Base-by-base conservation (phyloP, 2,329 filamentous ascomycete genomes). In the Cercospora janseana region DNA sequence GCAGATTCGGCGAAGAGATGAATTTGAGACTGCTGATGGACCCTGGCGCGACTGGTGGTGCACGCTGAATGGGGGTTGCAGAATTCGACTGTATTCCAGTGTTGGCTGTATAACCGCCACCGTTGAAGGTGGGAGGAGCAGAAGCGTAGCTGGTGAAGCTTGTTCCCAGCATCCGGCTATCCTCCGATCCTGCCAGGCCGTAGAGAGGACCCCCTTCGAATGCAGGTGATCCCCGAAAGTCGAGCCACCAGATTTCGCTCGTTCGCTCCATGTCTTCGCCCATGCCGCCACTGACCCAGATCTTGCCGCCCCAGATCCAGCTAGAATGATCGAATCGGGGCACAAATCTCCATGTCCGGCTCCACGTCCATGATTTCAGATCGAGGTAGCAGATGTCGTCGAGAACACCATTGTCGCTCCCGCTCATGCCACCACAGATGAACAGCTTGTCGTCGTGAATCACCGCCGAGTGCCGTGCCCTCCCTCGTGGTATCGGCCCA, bases 361-460 rank as follows among this genome's bases (percentile, higher is more conserved):
- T 97, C 93, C 93, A 98, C 0, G 91, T 95, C 78, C 89, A 96
- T 2, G 93, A 97, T 74, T 95, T 96, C 38, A 98, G 76, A 66
- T 98, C 93, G 41, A 98, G 80, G 65, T 95, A 98, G 73, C 90
- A 95, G 43, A 98, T 89, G 66, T 98, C 93, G 67, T 97, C 92
- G 41, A 97, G 77, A 18, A 97, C 91, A 61, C 88, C 85, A 65
- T 89, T 95, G 59, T 93, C 90, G 59, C 92, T 87, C 2, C 91
- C 92, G 4, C 90, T 95, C 61, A 97, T 88, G n/a, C 93, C 93
- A 49, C 93, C 93, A 52, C 95, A 85, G 54, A 98, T 86, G 66
- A 96, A 98, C 6, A 98, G 76, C 66, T 95, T 97, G 72, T 98
- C 92, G 64, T 98, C 91, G 66, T 97, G 87, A 24, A 98, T 81